These are phyloP conservation scores for Curvularia hawaiiensis DNA, from an alignment of 2,329 filamentous ascomycete species.

Conservation along the genomic window DNA sequence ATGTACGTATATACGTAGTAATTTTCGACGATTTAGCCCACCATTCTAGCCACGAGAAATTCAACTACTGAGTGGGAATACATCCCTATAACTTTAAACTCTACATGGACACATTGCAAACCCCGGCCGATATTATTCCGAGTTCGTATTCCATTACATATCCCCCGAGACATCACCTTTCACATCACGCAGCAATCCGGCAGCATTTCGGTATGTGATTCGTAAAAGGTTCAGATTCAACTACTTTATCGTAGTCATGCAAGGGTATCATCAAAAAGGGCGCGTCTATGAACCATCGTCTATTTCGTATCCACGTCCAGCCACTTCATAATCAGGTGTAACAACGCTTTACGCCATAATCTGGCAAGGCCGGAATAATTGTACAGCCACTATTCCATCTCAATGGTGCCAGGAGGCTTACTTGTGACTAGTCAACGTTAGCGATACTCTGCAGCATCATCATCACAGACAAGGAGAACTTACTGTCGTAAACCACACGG, in stretches of 20 bases:
- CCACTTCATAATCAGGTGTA: neutral
- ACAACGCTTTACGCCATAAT: neutral
- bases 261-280: slow-evolving; percentile 33
- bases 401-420: slow-evolving; percentile 74
- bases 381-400: slow-evolving; percentile 67
- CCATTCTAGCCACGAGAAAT: neutral
- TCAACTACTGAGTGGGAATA: neutral
- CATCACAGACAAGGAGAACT: slow-evolving; percentile 39
- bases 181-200: slow-evolving; percentile 6
- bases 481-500: slow-evolving; percentile 71
- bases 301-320: slow-evolving; percentile 12
- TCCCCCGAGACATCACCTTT: neutral
- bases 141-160: neutral
- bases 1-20: neutral
- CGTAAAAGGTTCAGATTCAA: slow-evolving; percentile 14
- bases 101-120: neutral
- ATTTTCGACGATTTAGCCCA: no score
- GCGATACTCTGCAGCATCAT: slow-evolving; percentile 18
- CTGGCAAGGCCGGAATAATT: neutral
- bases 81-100: neutral
- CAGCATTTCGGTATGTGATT: slow-evolving; percentile 30
- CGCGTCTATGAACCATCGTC: slow-evolving; percentile 28
- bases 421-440: slow-evolving; percentile 56
- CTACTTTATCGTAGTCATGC: slow-evolving; percentile 18
- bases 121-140: neutral